These are phyloP conservation scores for Pseudopithomyces maydicus DNA, from an alignment of 2,329 filamentous ascomycete genomes.

Conservation along the genomic window DNA sequence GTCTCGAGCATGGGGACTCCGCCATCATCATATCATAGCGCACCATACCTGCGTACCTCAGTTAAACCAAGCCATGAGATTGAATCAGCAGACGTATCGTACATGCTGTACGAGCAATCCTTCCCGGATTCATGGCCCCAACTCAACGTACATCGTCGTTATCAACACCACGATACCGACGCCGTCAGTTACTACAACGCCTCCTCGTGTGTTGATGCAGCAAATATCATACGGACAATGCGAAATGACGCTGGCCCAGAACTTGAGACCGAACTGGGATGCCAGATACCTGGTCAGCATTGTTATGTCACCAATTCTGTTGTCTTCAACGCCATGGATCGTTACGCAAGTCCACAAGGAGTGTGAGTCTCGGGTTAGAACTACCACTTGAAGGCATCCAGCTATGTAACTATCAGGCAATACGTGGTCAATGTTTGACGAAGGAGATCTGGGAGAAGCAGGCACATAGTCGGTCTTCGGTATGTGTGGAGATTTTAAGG, in stretches of 20 bases:
- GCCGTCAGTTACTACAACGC: conserved; percentile 30
- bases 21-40: conserved; percentile 22
- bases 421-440: too few species aligned
- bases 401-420: not conserved
- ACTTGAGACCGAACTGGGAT: conserved; percentile 49
- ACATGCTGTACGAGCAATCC: conserved; percentile 28
- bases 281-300: conserved; percentile 40
- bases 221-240: conserved; percentile 53
- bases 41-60: conserved; percentile 27
- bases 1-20: conserved; percentile 39
- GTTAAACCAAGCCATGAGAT: conserved; percentile 26
- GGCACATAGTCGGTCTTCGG: not conserved
- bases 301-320: conserved; percentile 51
- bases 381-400: not conserved
- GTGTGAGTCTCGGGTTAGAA: conserved; percentile 17
- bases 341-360: conserved; percentile 40
- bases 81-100: conserved; percentile 31
- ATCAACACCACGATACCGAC: conserved; percentile 15
- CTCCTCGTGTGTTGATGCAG: conserved; percentile 47
- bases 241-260: conserved; percentile 44
- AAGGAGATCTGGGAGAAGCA: not conserved
- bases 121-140: conserved; percentile 30
- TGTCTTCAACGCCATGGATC: conserved; percentile 53
- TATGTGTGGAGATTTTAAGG: not conserved
- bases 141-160: conserved; percentile 9